Base-by-base conservation (phyloP, 371 early-diverging fungal species). In the Circinella minor region DNA sequence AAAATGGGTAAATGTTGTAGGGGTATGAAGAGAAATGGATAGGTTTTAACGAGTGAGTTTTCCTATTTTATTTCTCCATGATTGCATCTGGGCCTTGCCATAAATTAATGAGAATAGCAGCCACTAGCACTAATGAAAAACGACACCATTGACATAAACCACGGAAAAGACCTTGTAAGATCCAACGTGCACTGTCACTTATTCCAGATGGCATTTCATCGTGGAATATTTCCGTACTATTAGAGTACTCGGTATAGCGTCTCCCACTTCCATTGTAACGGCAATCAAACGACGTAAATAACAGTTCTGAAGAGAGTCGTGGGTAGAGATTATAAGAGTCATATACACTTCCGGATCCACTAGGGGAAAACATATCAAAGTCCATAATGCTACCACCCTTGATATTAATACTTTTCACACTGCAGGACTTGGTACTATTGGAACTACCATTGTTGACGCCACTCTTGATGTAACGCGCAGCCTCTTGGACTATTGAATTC, bases 81-180 rank as follows among this genome's bases (percentile, higher is more conserved):
- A 74, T 68, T 17, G 65, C 70, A n/a, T 74, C 74, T 18, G 74
- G 74, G 11, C 74, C 74, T n/a, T 74, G 68, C 61, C 78, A 81
- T 34, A 87, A 51, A 65, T 82, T 83, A 71, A 87, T 81, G 14
- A 82, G 69, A 7, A 82, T 66, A 11, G 85, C 85, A 14, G 82
- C 76, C 36, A 79, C 66, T 46, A 87, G 69, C 37, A 85, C 70
- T n/a, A 81, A 51, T 9, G 83, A 63, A 71, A 87, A 87, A 34
- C 84, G 80, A 74, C 81, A 81, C 87, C 87, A 87, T 20, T 80
- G 81, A 79, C 80, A 82, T 55, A 82, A 43, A 9, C 67, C 68
- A 43, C 78, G 62, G 59, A 84, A 70, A 48, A 81, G 43, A 61
- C 73, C 61, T 54, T 71, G 74, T 36, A 84, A 17, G 55, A 80